phyloP scores from a whole-genome alignment of 305 asterid genomes.

The Rubia balearica region DNA sequence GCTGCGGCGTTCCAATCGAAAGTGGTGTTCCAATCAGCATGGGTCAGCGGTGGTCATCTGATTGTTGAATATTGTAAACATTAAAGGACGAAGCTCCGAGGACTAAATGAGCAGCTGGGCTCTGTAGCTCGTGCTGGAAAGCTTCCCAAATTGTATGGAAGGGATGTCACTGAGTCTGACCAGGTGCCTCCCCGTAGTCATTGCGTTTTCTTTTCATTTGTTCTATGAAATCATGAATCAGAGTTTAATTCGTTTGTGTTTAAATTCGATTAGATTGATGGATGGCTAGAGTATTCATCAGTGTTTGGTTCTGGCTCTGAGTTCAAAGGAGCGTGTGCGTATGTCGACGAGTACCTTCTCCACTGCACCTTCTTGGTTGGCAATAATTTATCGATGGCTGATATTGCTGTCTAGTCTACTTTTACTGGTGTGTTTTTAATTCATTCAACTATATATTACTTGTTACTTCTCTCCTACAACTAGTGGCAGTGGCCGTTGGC shows the following conservation, averaged over 20 bases:
- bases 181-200: constrained; percentile 37
- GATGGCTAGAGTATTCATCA: constrained; percentile 74
- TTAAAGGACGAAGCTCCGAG: constrained; percentile 53
- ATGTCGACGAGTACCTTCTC: constrained; percentile 54
- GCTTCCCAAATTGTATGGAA: constrained; percentile 38
- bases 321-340: constrained; percentile 79
- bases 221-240: background rate
- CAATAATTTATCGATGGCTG: constrained; percentile 62
- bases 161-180: constrained; percentile 48
- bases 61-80: background rate
- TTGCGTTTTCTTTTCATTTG: background rate
- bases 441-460: background rate
- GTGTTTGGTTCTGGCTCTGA: constrained; percentile 66
- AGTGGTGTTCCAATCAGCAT: too few relatives aligned
- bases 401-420: constrained; percentile 72
- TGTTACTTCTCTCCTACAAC: background rate
- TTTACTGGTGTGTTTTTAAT: constrained; percentile 53
- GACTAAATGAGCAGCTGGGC: constrained; percentile 50
- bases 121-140: constrained; percentile 48
- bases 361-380: constrained; percentile 61
- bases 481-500: too few relatives aligned
- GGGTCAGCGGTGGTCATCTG: background rate
- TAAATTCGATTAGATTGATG: constrained; percentile 50
- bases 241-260: background rate
- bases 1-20: too few relatives aligned